Conservation (phyloP, 192 early-diverging fungal species). For the Coemansia sp. region DNA sequence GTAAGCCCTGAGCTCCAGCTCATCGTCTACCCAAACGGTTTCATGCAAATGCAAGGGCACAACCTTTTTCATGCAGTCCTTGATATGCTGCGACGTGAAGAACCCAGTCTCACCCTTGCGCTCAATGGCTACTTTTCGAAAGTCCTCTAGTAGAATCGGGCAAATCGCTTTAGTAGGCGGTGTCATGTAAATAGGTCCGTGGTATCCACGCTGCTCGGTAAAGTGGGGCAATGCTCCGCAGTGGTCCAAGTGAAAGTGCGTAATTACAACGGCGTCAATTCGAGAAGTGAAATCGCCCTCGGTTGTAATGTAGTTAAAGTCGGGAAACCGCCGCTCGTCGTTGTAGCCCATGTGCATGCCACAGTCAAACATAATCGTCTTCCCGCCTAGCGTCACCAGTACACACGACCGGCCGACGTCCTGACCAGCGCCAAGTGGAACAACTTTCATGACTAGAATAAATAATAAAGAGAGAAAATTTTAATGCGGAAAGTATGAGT, state of each 20-base stretch:
- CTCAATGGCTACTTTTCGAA: conserved; percentile 90
- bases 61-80: conserved; percentile 95
- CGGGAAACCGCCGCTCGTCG: conserved; percentile 91
- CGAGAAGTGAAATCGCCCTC: conserved; percentile 77
- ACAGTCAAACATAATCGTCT: conserved; percentile 92
- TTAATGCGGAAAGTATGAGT: neutral
- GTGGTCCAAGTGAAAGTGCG: conserved; percentile 99
- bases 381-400: conserved; percentile 74
- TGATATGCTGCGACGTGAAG: conserved; percentile 86
- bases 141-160: conserved; percentile 92
- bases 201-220: conserved; percentile 93
- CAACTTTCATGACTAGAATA: conserved; percentile 52
- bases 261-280: conserved; percentile 92
- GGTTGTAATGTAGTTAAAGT: conserved; percentile 91
- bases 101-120: conserved; percentile 88
- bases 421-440: conserved; percentile 79
- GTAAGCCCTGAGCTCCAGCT: conserved; percentile 83
- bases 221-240: conserved; percentile 96
- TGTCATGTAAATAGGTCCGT: conserved; percentile 98
- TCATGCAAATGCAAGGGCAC: conserved; percentile 85
- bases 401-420: conserved; percentile 87
- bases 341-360: conserved; percentile 96
- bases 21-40: conserved; percentile 81
- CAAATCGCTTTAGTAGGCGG: conserved; percentile 95
- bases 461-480: neutral